Conservation (phyloP, 805 yeast species). For the Candida succiphila region DNA sequence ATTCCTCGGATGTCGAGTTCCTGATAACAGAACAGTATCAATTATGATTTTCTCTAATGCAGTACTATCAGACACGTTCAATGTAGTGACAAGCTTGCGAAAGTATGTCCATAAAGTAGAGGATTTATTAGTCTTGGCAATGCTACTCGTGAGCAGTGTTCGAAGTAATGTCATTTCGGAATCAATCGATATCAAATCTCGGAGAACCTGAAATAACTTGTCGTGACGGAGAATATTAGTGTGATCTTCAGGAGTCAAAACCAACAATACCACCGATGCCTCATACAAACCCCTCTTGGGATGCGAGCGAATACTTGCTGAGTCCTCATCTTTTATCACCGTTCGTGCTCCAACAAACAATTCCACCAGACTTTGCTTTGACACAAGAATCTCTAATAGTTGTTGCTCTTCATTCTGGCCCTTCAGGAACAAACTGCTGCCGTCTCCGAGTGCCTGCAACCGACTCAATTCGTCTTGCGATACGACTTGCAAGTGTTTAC, state of each 20-base stretch:
- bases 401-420: constrained; percentile 1
- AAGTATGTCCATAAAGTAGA: constrained; percentile 22
- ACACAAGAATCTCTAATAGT: constrained; percentile 8
- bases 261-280: constrained; percentile 13
- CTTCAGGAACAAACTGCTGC: background rate
- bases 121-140: constrained; percentile 23
- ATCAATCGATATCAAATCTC: too few relatives aligned
- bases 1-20: constrained; percentile 30
- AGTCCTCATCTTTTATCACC: constrained; percentile 2
- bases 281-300: background rate
- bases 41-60: background rate
- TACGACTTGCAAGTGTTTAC: background rate
- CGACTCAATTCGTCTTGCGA: background rate
- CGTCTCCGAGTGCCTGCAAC: background rate
- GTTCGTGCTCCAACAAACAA: constrained; percentile 12
- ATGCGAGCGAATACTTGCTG: too few relatives aligned
- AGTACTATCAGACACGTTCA: background rate
- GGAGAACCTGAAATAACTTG: background rate
- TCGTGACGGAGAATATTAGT: constrained; percentile 10
- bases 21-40: constrained; percentile 22
- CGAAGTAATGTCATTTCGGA: constrained; percentile 2
- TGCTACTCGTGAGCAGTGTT: constrained; percentile 13
- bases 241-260: constrained; percentile 20
- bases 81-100: constrained; percentile 5
- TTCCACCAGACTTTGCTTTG: constrained; percentile 4